These are phyloP conservation scores for Yamadazyma olivae DNA, from an alignment of 805 yeast species.

Conservation along the genomic window DNA sequence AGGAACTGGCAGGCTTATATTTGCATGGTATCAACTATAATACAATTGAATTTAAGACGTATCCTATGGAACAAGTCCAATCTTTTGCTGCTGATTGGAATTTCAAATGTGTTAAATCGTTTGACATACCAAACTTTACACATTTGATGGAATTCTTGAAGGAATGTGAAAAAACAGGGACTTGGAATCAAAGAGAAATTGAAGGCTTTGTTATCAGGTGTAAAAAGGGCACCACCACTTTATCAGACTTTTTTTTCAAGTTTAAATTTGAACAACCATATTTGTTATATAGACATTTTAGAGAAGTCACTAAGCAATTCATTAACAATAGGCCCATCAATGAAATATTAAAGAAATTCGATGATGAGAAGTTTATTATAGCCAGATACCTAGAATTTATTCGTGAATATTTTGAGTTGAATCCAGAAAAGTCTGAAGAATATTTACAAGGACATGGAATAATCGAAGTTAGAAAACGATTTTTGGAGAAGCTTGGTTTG, in stretches of 20 bases:
- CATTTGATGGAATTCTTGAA: constrained; percentile 52
- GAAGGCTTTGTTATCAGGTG: constrained; percentile 95
- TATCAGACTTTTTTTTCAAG: constrained; percentile 75
- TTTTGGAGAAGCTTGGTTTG: constrained; percentile 40
- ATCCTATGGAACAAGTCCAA: constrained; percentile 56
- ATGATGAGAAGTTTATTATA: constrained; percentile 58
- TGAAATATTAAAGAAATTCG: constrained; percentile 34
- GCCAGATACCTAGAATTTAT: constrained; percentile 69
- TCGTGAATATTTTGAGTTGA: constrained; percentile 47
- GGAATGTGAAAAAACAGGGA: constrained; percentile 60
- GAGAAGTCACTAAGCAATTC: constrained; percentile 75
- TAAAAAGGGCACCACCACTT: constrained; percentile 17
- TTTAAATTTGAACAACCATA: constrained; percentile 96
- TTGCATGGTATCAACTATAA: constrained; percentile 86
- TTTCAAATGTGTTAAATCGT: constrained; percentile 56
- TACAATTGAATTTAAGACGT: constrained; percentile 58
- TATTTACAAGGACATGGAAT: constrained; percentile 66
- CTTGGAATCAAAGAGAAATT: constrained; percentile 65
- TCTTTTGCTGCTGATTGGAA: constrained; percentile 67
- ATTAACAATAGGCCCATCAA: constrained; percentile 25
- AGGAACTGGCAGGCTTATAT: constrained; percentile 74
- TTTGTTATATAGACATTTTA: constrained; percentile 80
- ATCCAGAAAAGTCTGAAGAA: constrained; percentile 44
- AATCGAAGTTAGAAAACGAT: constrained; percentile 65
- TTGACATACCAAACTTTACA: constrained; percentile 34